Evolutionary conservation across 768 basidiomycete genomes (phyloP).

Genomic region (Rhizopogon salebrosus): DNA sequence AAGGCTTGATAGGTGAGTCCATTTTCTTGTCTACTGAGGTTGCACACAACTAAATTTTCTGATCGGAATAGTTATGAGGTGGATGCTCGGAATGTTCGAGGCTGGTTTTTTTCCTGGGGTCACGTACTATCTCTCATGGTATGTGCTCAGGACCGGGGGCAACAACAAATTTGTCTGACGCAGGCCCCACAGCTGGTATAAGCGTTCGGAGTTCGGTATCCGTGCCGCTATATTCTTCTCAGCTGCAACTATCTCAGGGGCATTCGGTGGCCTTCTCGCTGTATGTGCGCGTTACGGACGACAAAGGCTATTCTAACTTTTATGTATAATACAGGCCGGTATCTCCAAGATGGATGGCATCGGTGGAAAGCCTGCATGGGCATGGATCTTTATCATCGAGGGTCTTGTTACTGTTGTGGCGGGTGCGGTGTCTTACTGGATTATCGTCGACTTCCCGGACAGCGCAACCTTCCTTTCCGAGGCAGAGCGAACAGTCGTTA

Average conservation of each 20-base stretch:
- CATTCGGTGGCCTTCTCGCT: constrained; percentile 73
- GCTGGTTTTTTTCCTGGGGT: constrained; percentile 41
- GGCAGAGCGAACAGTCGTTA: constrained; percentile 59
- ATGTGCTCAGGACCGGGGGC: constrained; percentile 11
- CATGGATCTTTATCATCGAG: constrained; percentile 78
- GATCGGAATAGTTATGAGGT: constrained; percentile 49
- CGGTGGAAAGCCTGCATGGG: constrained; percentile 58
- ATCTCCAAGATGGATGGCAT: constrained; percentile 71
- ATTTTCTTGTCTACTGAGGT: neutral
- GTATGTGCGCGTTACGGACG: constrained; percentile 27
- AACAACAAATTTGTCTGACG: constrained; percentile 31
- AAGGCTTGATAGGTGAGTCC: constrained; percentile 57
- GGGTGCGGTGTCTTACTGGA: constrained; percentile 61
- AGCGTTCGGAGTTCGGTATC: constrained; percentile 69
- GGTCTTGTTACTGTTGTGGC: constrained; percentile 67
- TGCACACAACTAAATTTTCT: neutral
- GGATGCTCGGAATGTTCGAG: constrained; percentile 71
- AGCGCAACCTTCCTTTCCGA: constrained; percentile 75
- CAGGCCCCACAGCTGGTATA: constrained; percentile 47
- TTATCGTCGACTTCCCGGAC: constrained; percentile 82
- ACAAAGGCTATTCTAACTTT: neutral
- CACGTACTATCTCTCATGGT: constrained; percentile 73
- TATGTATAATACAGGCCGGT: constrained; percentile 32
- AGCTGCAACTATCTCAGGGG: constrained; percentile 77
- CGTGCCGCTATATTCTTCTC: constrained; percentile 66